Evolutionary conservation across 306 rosid genomes (phyloP).

Genomic region (Begonia loranthoides): DNA sequence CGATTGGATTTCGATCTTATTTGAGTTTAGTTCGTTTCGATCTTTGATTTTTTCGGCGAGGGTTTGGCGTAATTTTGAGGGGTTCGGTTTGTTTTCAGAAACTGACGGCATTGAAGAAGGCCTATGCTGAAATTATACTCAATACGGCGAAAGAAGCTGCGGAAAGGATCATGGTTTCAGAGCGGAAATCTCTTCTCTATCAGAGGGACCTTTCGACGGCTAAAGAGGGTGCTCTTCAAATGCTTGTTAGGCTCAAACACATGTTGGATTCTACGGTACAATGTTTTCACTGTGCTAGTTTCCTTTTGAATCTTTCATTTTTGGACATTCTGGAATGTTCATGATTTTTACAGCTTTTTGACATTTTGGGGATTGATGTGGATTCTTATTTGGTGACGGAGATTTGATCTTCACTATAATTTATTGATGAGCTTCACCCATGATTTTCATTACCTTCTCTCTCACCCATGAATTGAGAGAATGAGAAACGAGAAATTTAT

Average conservation of each 20-base stretch:
- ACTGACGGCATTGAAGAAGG: constrained; percentile 73
- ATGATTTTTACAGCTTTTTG: not conserved
- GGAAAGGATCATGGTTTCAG: constrained; percentile 59
- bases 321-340: too few species aligned
- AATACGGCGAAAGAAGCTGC: constrained; percentile 82
- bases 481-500: too few species aligned
- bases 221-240: constrained; percentile 56
- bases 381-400: not conserved
- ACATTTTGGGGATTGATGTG: not conserved
- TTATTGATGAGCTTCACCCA: too few species aligned
- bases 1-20: not conserved
- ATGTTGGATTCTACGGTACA: constrained; percentile 65
- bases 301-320: not conserved
- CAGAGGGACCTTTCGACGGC: constrained; percentile 44
- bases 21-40: not conserved
- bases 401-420: too few species aligned
- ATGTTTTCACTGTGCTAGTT: constrained; percentile 8
- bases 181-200: constrained; percentile 40
- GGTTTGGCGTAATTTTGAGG: not conserved
- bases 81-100: constrained; percentile 34
- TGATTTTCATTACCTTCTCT: too few species aligned
- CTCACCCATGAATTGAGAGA: too few species aligned
- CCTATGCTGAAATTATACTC: constrained; percentile 67
- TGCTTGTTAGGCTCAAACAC: constrained; percentile 67
- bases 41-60: not conserved